Conservation (phyloP, 805 yeast species). For the Candida ipomoeae region DNA sequence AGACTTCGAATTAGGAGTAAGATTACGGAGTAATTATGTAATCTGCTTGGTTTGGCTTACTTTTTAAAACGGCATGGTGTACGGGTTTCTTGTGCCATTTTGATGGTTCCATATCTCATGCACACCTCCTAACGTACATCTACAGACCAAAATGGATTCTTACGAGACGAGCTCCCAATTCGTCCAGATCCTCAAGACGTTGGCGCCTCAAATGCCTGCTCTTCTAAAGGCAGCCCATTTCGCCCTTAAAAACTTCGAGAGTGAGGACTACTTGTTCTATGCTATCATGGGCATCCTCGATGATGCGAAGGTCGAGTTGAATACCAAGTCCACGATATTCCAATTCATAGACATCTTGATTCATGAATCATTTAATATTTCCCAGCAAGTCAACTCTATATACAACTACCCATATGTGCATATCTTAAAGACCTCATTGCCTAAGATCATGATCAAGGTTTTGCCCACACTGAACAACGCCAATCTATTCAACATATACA, state of each 20-base stretch:
- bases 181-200: conserved; percentile 55
- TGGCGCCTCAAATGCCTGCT: conserved; percentile 61
- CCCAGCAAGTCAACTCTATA: conserved; percentile 32
- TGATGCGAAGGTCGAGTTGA: conserved; percentile 46
- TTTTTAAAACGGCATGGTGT: conserved; percentile 2
- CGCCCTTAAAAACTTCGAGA: conserved; percentile 53
- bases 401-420: conserved; percentile 38
- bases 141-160: conserved; percentile 60
- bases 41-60: too few relatives aligned
- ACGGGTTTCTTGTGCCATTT: conserved; percentile 6
- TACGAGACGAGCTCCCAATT: conserved; percentile 82
- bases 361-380: conserved; percentile 30
- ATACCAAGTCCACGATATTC: conserved; percentile 60
- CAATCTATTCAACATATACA: conserved; percentile 34
- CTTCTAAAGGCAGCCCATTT: conserved; percentile 51
- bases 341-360: conserved; percentile 67
- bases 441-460: conserved; percentile 30
- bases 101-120: neutral
- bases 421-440: conserved; percentile 30
- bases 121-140: neutral
- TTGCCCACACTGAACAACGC: conserved; percentile 36
- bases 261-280: conserved; percentile 65
- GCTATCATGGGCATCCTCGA: conserved; percentile 59
- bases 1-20: too few relatives aligned
- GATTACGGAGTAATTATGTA: too few relatives aligned